phyloP scores from a whole-genome alignment of 2,329 filamentous ascomycete species.

The Exserohilum turcica region DNA sequence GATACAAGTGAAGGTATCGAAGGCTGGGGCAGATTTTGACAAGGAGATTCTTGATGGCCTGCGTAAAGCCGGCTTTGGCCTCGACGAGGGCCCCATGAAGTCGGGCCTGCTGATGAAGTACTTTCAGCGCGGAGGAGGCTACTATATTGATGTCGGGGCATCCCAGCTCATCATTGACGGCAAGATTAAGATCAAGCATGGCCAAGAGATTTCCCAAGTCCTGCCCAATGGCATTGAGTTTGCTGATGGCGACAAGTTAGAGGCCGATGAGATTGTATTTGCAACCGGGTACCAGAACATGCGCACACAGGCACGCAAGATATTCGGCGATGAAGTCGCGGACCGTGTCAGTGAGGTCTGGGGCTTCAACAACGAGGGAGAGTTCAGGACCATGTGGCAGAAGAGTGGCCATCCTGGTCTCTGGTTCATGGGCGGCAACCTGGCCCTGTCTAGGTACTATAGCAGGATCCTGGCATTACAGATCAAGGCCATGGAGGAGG shows the following conservation, averaged over 20 bases:
- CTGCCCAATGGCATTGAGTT: constrained; percentile 51
- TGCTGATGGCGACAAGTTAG: constrained; percentile 50
- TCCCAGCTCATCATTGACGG: constrained; percentile 51
- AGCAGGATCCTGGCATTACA: constrained; percentile 55
- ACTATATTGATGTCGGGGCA: constrained; percentile 56
- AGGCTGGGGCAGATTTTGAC: constrained; percentile 37
- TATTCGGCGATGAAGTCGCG: constrained; percentile 51
- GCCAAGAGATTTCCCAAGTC: constrained; percentile 44
- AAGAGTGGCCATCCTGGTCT: constrained; percentile 45
- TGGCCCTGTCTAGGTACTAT: constrained; percentile 54
- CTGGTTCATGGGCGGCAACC: constrained; percentile 54
- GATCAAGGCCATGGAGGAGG: constrained; percentile 50
- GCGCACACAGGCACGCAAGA: constrained; percentile 43
- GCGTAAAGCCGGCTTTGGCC: constrained; percentile 50
- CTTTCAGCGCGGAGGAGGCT: constrained; percentile 52
- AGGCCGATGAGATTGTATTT: constrained; percentile 55
- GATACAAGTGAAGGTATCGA: constrained; percentile 33
- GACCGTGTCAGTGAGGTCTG: constrained; percentile 52
- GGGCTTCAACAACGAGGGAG: constrained; percentile 55
- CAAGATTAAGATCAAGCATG: constrained; percentile 54
- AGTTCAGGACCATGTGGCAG: constrained; percentile 52
- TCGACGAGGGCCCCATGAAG: constrained; percentile 41
- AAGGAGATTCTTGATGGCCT: constrained; percentile 51
- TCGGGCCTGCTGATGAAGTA: constrained; percentile 47
- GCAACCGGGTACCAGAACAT: constrained; percentile 56